Percentiles rank a stretch among this genome's conserved stretches.
Evolutionary conservation across 495 filamentous ascomycete genomes (phyloP).

Genomic region (Astrocystis sublimbata): DNA sequence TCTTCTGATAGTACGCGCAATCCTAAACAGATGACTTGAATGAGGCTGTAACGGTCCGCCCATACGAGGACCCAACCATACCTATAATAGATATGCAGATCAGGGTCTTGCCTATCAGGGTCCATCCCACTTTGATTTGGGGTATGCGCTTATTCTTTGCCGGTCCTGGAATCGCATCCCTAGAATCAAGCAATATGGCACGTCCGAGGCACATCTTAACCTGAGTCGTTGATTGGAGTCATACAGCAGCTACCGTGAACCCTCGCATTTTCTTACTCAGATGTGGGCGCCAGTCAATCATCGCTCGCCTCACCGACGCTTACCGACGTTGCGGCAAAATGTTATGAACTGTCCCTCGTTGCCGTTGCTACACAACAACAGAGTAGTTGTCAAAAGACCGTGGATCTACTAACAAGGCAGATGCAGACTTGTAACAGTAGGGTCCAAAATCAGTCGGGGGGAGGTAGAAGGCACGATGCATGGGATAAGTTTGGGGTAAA

Average conservation of each 20-base stretch:
- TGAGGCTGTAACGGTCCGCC: background rate
- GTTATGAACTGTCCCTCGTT: background rate
- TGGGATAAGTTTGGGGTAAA: conserved; percentile 8
- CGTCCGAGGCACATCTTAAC: background rate
- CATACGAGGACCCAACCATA: background rate
- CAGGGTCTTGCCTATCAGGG: conserved; percentile 11
- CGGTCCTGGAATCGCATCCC: background rate
- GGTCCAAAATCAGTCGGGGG: background rate
- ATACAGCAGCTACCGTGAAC: conserved; percentile 3
- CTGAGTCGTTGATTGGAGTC: conserved; percentile 1
- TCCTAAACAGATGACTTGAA: background rate
- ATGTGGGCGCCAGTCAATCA: background rate
- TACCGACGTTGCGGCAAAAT: background rate
- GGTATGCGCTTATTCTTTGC: background rate
- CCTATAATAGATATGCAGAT: background rate
- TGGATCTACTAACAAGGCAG: background rate
- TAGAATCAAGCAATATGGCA: background rate
- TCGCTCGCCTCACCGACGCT: background rate
- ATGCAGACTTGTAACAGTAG: conserved; percentile 1
- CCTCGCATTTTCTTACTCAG: conserved; percentile 6
- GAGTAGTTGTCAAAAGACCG: background rate
- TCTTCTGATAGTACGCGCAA: background rate
- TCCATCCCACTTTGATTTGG: conserved; percentile 2
- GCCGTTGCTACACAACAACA: background rate
- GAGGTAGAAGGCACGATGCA: conserved; percentile 8